Percentiles rank a stretch among this genome's conserved stretches.
Evolutionary conservation across 1,139 yeast species (phyloP).

Genomic region (Kurtzmaniella quercitrusa): DNA sequence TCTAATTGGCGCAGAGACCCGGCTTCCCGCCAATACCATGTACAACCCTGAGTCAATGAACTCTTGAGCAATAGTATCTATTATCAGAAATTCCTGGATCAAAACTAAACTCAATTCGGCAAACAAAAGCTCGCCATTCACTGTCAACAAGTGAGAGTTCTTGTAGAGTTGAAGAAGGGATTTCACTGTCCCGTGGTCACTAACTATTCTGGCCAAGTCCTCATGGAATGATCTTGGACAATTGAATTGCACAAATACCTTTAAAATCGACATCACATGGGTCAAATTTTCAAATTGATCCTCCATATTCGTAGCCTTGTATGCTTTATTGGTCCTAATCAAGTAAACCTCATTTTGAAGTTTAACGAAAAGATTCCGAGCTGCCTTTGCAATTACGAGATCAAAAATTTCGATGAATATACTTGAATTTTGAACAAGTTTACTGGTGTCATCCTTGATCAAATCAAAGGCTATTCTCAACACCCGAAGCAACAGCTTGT

Average conservation of each 20-base stretch:
- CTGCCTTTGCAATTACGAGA: slow-evolving; percentile 55
- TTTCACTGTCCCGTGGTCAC: slow-evolving; percentile 57
- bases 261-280: slow-evolving; percentile 58
- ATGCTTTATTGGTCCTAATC: slow-evolving; percentile 27
- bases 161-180: slow-evolving; percentile 65
- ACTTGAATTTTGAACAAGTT: slow-evolving; percentile 47
- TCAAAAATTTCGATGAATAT: slow-evolving; percentile 55
- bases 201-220: slow-evolving; percentile 50
- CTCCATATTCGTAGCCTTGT: slow-evolving; percentile 27
- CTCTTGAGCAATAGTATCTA: slow-evolving; percentile 62
- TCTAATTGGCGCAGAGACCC: slow-evolving; percentile 64
- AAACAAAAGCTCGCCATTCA: slow-evolving; percentile 61
- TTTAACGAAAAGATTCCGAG: slow-evolving; percentile 49
- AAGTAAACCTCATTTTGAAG: slow-evolving; percentile 54
- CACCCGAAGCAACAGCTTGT: slow-evolving; percentile 60
- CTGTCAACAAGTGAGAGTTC: slow-evolving; percentile 58
- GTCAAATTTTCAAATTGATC: slow-evolving; percentile 61
- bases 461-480: slow-evolving; percentile 46
- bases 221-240: slow-evolving; percentile 47
- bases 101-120: slow-evolving; percentile 72
- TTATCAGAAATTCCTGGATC: slow-evolving; percentile 62
- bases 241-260: slow-evolving; percentile 50
- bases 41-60: slow-evolving; percentile 64
- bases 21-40: slow-evolving; percentile 68
- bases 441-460: slow-evolving; percentile 35